Conservation (phyloP, 176 grass and related monocot genomes). For the Tillandsia leiboldiana region DNA sequence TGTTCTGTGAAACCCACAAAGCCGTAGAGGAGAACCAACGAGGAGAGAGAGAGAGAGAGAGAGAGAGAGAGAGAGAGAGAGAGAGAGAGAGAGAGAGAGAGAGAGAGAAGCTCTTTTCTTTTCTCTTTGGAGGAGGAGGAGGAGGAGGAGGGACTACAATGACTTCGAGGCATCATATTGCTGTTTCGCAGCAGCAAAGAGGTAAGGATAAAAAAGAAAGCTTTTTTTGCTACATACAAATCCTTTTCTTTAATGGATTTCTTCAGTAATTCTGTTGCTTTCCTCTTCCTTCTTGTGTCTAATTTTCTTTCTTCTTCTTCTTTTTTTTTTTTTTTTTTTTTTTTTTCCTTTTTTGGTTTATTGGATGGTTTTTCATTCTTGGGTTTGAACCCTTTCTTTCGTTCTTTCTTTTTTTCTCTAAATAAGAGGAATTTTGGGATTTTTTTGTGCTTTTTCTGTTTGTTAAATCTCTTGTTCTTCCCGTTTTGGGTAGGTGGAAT, state of each 20-base stretch:
- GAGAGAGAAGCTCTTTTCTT: not conserved
- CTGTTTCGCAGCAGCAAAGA: constrained; percentile 12
- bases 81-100: not conserved
- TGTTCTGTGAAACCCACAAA: not conserved
- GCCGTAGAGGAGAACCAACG: not conserved
- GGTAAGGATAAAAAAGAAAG: not conserved
- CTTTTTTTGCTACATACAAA: not conserved
- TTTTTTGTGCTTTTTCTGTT: too few relatives aligned
- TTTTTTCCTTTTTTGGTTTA: not conserved
- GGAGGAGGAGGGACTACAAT: not conserved
- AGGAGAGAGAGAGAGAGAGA: not conserved
- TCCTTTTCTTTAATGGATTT: not conserved
- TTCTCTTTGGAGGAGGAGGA: not conserved
- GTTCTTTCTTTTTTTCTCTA: too few relatives aligned
- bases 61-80: not conserved
- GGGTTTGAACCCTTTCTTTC: too few relatives aligned
- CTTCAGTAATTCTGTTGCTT: not conserved
- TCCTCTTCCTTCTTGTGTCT: not conserved
- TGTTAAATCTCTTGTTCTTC: too few relatives aligned
- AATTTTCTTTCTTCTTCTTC: too few relatives aligned
- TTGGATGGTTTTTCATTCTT: too few relatives aligned
- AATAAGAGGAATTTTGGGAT: too few relatives aligned
- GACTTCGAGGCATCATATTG: constrained; percentile 5
- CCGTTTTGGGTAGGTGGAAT: too few relatives aligned
- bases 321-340: not conserved